A percentile compares a stretch with the other conserved stretches of the same genome.
phyloP scores from a whole-genome alignment of 1,284 basidiomycete genomes.

The Dichomitus squalens region DNA sequence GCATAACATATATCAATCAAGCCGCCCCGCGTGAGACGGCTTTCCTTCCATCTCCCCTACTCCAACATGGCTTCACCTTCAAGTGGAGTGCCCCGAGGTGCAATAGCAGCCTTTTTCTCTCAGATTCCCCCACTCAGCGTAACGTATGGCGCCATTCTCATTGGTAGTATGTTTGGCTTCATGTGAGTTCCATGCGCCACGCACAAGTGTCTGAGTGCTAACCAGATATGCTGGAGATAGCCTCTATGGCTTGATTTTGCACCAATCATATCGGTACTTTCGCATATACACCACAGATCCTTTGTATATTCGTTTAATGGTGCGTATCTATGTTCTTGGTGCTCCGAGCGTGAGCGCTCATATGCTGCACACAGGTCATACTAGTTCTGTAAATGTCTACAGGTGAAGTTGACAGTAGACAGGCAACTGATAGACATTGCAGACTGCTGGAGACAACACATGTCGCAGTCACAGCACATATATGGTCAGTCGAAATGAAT shows the following conservation, averaged over 20 bases:
- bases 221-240: neutral
- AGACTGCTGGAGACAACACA: neutral
- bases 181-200: conserved; percentile 1
- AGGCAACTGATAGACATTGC: too few species aligned
- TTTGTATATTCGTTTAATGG: neutral
- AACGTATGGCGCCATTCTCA: neutral
- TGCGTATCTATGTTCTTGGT: neutral
- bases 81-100: too few species aligned
- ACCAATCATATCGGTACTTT: conserved; percentile 8
- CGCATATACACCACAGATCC: neutral
- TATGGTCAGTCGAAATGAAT: neutral
- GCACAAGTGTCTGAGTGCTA: neutral
- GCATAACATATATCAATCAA: too few species aligned
- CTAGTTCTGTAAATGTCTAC: neutral
- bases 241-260: conserved; percentile 2
- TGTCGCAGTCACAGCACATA: neutral
- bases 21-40: too few species aligned
- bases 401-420: neutral
- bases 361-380: neutral
- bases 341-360: neutral
- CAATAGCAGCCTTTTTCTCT: neutral
- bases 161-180: neutral
- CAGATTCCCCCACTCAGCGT: neutral
- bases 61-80: too few species aligned
- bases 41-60: too few species aligned